Evolutionary conservation across 1,284 basidiomycete genomes (phyloP), one percentile per base, ranked within the genome.

Genomic region (Leucoagaricus sp.): DNA sequence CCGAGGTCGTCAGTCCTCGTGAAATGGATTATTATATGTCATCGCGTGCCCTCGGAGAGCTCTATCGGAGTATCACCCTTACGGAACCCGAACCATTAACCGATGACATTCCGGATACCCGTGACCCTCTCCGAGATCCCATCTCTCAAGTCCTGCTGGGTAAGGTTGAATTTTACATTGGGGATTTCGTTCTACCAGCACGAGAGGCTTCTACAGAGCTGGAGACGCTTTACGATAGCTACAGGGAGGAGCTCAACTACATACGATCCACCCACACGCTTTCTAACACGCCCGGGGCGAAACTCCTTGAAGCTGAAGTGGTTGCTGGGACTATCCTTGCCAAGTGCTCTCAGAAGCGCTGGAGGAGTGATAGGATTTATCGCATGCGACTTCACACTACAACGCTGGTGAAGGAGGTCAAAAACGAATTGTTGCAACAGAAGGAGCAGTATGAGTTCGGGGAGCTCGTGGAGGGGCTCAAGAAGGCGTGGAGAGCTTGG

Each of bases 241-340:
- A 90, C 66, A 67, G 71, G 12, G 81, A 84, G 57, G 88, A 91
- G 67, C 70, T 93, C 57, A 70, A 75, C 26, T 90, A 87, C 66
- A 86, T 91, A 51, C 82, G 84, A 63, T 70, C 77, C n/a, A 87
- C 85, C 1, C 87, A 89, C 65, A 82, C 87, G 0, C 68, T 91
- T 19, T 82, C 86, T 4, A 79, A 82, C 50, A 73, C 76, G 12
- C 77, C 82, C 3, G 84, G 81, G 12, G 76, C 76, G 13, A 73
- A 76, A 13, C 73, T 93, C 31, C 69, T 78, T 4, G 91, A 92
- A 64, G 86, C 87, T 53, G 91, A 93, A 64, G 76, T 91, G 23
- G 83, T 90, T 1, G 73, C 85, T 7, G 88, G 89, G 13, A 85
- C 86, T 0, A 92, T 93, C 58, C 71, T 89, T 38, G 85, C 84